Evolutionary conservation across 352 stramenopile species (phyloP), one percentile per base, ranked within the genome.

Genomic region (Phytophthora colocasiae): DNA sequence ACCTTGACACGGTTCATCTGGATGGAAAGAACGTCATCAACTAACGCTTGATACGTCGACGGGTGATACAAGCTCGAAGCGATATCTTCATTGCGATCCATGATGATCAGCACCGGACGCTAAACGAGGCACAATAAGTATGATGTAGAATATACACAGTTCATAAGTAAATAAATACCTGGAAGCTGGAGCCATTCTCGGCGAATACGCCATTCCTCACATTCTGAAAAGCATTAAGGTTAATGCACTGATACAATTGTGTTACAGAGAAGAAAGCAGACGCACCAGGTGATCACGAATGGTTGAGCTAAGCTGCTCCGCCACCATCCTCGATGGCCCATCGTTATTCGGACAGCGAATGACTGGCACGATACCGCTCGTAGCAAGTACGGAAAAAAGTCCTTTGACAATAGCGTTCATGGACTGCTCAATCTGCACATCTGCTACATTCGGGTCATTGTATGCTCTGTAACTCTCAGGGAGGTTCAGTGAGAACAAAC

Each of bases 81-180:
- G 22, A 99, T 80, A 75, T 99, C 97, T 75, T 97, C 91, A 69
- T 98, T 98, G 12, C 97, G 96, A 75, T 99, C 96, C 78, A 99
- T 88, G 56, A 99, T 96, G 38, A 99, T 95, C 55, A 99, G 62
- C 17, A 99, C 86, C 1, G 97, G 97, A 57, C 97, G 85, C 81
- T 97, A 26, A 34, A 45, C 7, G 43, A 44, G 0, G 43, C 19
- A 32, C 11, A 47, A 27, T 61, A 46, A 75, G 32, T 15, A 14
- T 22, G 14, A 40, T 14, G 7, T 31, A 34, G 1, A 57, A 31
- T 24, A 63, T 56, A 48, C 4, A 47, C 24, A 46, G 39, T 2
- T 15, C 8, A 45, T 31, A 51, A n/a, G 14, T 36, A 51, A 12
- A 12, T 36, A 51, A 12, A 12, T 69, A 92, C 83, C 77, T 94